Percentiles rank a stretch among this genome's conserved stretches.
Evolutionary conservation across 495 filamentous ascomycete genomes (phyloP).

Genomic region (Parmelia sp.): DNA sequence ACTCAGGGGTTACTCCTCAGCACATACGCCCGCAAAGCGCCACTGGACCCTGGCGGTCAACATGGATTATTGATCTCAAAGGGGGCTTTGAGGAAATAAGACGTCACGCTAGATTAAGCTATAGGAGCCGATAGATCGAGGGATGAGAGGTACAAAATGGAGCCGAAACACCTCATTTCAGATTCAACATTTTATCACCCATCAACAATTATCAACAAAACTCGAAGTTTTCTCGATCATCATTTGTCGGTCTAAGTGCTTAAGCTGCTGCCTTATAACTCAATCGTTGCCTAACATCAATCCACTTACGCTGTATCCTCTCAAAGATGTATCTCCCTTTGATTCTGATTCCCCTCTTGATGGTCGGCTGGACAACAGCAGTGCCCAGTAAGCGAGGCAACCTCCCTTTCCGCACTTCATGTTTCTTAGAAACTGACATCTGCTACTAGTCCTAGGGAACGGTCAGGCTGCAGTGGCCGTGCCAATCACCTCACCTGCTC

Average conservation of each 20-base stretch:
- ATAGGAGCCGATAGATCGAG: not conserved
- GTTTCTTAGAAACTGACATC: not conserved
- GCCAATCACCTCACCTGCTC: not conserved
- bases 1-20: not conserved
- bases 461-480: not conserved
- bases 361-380: not conserved
- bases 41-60: not conserved
- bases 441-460: not conserved
- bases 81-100: too few species aligned
- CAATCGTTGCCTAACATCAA: not conserved
- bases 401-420: not conserved
- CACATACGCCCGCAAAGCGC: constrained; percentile 2
- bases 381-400: not conserved
- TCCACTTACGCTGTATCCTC: not conserved
- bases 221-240: not conserved
- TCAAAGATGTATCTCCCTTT: constrained; percentile 1
- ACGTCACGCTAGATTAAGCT: not conserved
- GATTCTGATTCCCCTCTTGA: not conserved
- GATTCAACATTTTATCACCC: not conserved
- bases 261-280: not conserved
- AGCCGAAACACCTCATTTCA: not conserved
- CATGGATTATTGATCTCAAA: not conserved
- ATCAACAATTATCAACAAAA: not conserved
- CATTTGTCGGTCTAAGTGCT: not conserved
- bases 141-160: not conserved